phyloP scores from a whole-genome alignment of 139 green algal genomes.

The Edaphochlamys debaryana region DNA sequence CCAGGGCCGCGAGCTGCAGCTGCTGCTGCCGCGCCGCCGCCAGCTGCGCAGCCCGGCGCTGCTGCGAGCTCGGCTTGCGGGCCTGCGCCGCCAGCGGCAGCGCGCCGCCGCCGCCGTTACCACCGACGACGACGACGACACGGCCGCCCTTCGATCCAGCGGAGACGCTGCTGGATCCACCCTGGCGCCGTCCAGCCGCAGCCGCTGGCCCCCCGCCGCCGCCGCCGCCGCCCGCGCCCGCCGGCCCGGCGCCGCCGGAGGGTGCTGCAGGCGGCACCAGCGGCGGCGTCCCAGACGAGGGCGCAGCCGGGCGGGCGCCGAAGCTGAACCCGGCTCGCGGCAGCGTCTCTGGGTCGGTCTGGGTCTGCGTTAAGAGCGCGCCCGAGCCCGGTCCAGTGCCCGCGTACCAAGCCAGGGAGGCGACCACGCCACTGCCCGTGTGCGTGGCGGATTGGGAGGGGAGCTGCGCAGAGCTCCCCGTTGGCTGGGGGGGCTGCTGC shows the following conservation, averaged over 20 bases:
- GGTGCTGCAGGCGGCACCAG: too few relatives aligned
- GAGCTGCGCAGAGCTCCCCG: too few relatives aligned
- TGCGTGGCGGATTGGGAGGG: too few relatives aligned
- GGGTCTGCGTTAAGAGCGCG: slow-evolving; percentile 2
- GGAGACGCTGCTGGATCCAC: slow-evolving; percentile 20
- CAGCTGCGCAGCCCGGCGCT: slow-evolving; percentile 18
- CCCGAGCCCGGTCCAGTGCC: background rate
- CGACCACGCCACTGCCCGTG: background rate
- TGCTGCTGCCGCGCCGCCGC: slow-evolving; percentile 23
- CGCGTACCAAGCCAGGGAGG: slow-evolving; percentile 25
- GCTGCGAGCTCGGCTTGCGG: slow-evolving; percentile 6
- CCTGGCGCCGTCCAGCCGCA: background rate
- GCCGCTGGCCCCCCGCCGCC: background rate
- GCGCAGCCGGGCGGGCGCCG: too few relatives aligned
- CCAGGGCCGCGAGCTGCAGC: slow-evolving; percentile 36
- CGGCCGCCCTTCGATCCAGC: too few relatives aligned
- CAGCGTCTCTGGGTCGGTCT: slow-evolving; percentile 31
- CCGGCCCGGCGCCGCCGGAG: too few relatives aligned
- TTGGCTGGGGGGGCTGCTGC: background rate
- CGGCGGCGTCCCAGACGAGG: too few relatives aligned
- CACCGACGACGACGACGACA: background rate
- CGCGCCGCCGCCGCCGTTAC: background rate
- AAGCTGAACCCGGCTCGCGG: background rate
- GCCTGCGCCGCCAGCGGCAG: background rate
- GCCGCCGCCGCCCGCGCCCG: too few relatives aligned